These are phyloP conservation scores for Aquanectria penicillioides DNA, from an alignment of 2,329 filamentous ascomycete genomes.

Conservation along the genomic window DNA sequence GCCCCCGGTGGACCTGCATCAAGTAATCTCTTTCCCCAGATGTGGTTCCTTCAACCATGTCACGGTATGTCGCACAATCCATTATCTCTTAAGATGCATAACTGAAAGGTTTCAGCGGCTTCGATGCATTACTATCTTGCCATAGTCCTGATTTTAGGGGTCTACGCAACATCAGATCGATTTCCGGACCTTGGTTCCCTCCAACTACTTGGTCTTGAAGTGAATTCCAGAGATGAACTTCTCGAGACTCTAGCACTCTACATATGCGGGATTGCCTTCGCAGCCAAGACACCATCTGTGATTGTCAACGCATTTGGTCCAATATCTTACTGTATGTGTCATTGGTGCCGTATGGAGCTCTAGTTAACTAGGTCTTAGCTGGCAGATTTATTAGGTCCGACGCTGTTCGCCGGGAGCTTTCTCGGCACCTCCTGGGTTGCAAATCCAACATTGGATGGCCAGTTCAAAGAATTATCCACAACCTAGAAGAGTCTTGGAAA, in stretches of 20 bases:
- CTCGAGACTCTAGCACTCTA: slow-evolving; percentile 48
- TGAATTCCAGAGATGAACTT: slow-evolving; percentile 31
- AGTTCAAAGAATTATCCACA: slow-evolving; percentile 46
- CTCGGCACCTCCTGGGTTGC: slow-evolving; percentile 46
- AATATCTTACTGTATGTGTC: slow-evolving; percentile 55
- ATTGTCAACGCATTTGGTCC: slow-evolving; percentile 60
- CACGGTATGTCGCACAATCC: too few species aligned
- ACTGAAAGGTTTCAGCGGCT: too few species aligned
- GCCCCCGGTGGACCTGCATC: background rate
- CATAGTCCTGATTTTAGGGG: slow-evolving; percentile 45
- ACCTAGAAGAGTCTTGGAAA: slow-evolving; percentile 43
- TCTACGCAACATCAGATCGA: slow-evolving; percentile 19
- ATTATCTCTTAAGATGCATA: too few species aligned
- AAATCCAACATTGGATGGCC: slow-evolving; percentile 52
- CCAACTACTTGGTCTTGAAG: background rate
- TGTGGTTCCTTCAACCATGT: slow-evolving; percentile 53
- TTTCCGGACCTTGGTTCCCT: slow-evolving; percentile 12
- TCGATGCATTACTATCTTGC: slow-evolving; percentile 55
- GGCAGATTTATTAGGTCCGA: slow-evolving; percentile 43
- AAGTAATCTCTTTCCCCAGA: slow-evolving; percentile 44
- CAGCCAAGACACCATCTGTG: slow-evolving; percentile 52
- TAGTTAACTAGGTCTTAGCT: slow-evolving; percentile 29
- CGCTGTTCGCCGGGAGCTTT: slow-evolving; percentile 44
- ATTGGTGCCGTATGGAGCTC: too few species aligned
- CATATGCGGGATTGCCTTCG: slow-evolving; percentile 57